Conservation (phyloP, 2,329 filamentous ascomycete genomes). For the Coleophoma crateriformis region DNA sequence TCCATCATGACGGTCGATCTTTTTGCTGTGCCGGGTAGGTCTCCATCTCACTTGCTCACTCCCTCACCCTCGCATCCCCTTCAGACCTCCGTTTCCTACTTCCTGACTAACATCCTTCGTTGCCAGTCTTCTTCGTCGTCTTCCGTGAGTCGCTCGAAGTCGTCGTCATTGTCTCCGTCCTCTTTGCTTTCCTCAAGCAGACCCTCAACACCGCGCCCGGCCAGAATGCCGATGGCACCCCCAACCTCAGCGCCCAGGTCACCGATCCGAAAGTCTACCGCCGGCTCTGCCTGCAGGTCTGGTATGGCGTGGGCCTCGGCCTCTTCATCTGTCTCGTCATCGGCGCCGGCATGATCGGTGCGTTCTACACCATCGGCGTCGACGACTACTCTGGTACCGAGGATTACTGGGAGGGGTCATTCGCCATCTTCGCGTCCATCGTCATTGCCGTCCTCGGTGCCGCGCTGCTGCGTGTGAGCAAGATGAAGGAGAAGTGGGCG, state of each 20-base stretch:
- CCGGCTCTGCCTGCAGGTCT: constrained; percentile 54
- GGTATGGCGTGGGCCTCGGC: constrained; percentile 53
- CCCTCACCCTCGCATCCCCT: no score
- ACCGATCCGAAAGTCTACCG: constrained; percentile 58
- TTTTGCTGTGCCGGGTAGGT: constrained; percentile 54
- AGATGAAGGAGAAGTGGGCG: constrained; percentile 80
- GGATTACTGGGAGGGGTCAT: constrained; percentile 73
- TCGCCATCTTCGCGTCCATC: constrained; percentile 64
- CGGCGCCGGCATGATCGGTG: constrained; percentile 51
- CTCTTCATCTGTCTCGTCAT: constrained; percentile 48
- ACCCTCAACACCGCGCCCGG: constrained; percentile 44
- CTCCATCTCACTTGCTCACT: constrained; percentile 38
- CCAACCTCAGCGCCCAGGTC: constrained; percentile 36
- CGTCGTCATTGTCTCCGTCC: constrained; percentile 74
- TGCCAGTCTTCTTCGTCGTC: constrained; percentile 73
- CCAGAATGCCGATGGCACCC: no score
- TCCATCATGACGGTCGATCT: constrained; percentile 50
- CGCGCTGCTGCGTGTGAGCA: constrained; percentile 70
- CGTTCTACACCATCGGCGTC: constrained; percentile 56
- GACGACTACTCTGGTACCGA: constrained; percentile 63
- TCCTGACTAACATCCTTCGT: no score
- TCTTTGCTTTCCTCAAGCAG: constrained; percentile 76
- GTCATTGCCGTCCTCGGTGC: constrained; percentile 79
- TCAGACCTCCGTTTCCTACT: no score
- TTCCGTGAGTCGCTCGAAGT: constrained; percentile 79